Evolutionary conservation across 2,329 filamentous ascomycete species (phyloP).

Genomic region (Neophaeococcomyces mojaviensis): DNA sequence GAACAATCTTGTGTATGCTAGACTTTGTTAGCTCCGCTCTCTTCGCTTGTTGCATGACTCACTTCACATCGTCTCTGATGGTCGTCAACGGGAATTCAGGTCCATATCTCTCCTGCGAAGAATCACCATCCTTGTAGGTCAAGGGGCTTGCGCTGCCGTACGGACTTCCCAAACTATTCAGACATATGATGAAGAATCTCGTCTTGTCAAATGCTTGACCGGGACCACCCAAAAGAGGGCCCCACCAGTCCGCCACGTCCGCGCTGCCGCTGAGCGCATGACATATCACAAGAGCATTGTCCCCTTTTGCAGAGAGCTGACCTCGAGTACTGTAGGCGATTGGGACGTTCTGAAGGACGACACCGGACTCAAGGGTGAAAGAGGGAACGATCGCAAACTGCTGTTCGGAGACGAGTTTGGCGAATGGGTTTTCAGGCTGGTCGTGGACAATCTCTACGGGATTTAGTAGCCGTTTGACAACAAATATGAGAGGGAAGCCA

Average conservation of each 20-base stretch:
- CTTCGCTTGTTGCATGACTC: constrained; percentile 30
- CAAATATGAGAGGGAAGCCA: constrained; percentile 1
- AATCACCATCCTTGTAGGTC: constrained; percentile 77
- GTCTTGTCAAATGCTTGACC: constrained; percentile 48
- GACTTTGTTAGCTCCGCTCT: constrained; percentile 10
- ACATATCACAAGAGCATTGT: constrained; percentile 59
- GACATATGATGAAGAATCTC: constrained; percentile 47
- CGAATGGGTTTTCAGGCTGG: constrained; percentile 89
- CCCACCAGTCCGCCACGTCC: constrained; percentile 52
- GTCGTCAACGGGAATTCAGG: constrained; percentile 96
- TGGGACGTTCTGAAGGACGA: constrained; percentile 66
- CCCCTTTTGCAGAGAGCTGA: constrained; percentile 45
- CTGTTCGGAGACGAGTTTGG: constrained; percentile 78
- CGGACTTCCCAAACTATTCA: constrained; percentile 49
- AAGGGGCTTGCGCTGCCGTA: constrained; percentile 50
- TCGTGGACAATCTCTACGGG: constrained; percentile 47
- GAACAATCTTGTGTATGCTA: constrained; percentile 47
- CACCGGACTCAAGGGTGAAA: constrained; percentile 89
- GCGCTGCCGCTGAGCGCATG: constrained; percentile 49
- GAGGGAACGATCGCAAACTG: constrained; percentile 76
- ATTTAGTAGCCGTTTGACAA: constrained; percentile 42
- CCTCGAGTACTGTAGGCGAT: constrained; percentile 59
- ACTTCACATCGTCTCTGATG: constrained; percentile 92
- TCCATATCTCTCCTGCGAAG: constrained; percentile 69
- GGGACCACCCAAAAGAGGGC: constrained; percentile 44